Base-by-base conservation (phyloP, 1,139 yeast species). In the Diutina catenulata region DNA sequence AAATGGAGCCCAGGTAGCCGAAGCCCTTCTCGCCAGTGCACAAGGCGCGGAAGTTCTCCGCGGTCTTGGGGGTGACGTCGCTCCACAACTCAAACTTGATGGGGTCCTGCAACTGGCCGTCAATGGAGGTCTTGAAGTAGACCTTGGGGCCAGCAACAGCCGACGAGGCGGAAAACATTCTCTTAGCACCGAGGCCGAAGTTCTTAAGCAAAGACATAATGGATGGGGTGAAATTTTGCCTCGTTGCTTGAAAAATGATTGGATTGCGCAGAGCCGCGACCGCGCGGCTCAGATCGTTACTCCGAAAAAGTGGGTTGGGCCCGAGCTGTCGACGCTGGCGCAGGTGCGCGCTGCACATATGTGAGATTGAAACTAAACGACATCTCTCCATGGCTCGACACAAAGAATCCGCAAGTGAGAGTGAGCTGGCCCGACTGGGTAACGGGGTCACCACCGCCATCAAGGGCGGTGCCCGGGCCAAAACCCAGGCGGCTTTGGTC, bases 11-110 rank as follows among this genome's bases (percentile, higher is more conserved):
- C 37, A 42, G 42, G 42, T 43, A 44, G 6, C 47, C 47, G 11
- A 44, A 41, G n/a, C 47, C 47, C 38, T 43, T 40, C 25, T 44
- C 47, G 14, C 47, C 47, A 19, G 47, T 44, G 33, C 47, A 44
- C 39, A 44, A 38, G 20, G 44, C 44, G 21, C 42, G 37, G 44
- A 44, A 44, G 47, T 44, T 44, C 38, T 41, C 47, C 20, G 47
- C 42, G 36, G 47, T 44, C 40, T 41, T 43, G 14, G 47, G 47
- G 18, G 40, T 43, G 7, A 44, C 43, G 7, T 44, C 47, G 37
- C 39, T 40, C 40, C 37, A 45, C 41, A 40, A 41, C 40, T 43
- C 48, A 32, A 46, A 44, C 42, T 44, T 46, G 42, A 46, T 46
- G 20, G 48, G 49, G 37, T 23, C 35, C 26, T 45, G 49, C 41